phyloP scores from a whole-genome alignment of 305 asterid genomes.

The Fraxinus paxiana region DNA sequence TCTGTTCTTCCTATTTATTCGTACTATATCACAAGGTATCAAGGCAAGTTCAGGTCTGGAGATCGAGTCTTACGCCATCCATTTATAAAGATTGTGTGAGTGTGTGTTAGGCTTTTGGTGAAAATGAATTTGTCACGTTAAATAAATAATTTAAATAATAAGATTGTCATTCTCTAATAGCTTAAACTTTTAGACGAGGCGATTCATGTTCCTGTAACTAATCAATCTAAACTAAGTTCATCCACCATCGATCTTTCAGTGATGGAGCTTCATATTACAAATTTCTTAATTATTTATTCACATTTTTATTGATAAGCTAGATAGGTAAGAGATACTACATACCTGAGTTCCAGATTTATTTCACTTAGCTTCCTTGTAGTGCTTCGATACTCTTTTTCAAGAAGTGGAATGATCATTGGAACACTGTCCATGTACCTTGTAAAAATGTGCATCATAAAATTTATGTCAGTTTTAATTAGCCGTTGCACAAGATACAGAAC shows the following conservation, averaged over 20 bases:
- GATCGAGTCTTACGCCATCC: background rate
- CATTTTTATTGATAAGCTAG: background rate
- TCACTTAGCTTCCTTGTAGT: constrained; percentile 76
- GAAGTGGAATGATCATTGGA: constrained; percentile 87
- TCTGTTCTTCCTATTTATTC: background rate
- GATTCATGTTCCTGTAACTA: background rate
- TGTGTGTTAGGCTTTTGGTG: background rate
- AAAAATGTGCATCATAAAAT: constrained; percentile 25
- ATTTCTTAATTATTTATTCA: background rate
- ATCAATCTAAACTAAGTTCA: background rate
- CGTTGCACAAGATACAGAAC: background rate
- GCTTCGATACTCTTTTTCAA: constrained; percentile 79
- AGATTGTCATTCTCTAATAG: background rate
- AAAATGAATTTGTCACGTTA: background rate
- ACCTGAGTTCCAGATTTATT: constrained; percentile 86
- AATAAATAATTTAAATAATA: background rate
- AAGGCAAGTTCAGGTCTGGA: background rate
- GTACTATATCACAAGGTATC: background rate
- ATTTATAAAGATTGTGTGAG: background rate
- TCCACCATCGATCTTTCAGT: background rate
- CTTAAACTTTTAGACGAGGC: background rate
- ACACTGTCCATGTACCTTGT: constrained; percentile 86
- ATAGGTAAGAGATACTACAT: constrained; percentile 16
- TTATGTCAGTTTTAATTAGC: constrained; percentile 22
- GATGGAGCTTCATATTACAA: background rate